Evolutionary conservation across 192 early-diverging fungal genomes (phyloP).

Genomic region (Obelidium mucronatum): DNA sequence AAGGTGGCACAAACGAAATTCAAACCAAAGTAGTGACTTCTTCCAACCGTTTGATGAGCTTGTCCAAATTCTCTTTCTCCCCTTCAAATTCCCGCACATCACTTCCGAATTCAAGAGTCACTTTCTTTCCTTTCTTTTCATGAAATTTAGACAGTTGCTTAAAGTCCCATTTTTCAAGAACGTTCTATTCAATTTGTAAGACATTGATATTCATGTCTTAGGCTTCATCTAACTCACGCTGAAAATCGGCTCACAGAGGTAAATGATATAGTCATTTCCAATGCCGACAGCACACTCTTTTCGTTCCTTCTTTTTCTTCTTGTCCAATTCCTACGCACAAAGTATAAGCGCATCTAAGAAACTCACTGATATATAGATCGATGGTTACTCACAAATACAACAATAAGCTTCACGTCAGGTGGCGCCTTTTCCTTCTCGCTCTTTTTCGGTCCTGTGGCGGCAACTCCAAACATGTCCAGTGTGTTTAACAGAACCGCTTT

Average conservation of each 20-base stretch:
- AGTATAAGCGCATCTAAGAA: slow-evolving; percentile 2
- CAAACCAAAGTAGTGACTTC: slow-evolving; percentile 46
- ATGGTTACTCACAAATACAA: slow-evolving; percentile 39
- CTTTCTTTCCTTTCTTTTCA: slow-evolving; percentile 61
- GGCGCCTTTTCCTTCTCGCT: slow-evolving; percentile 45
- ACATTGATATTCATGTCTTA: background rate
- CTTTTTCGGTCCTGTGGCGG: slow-evolving; percentile 4
- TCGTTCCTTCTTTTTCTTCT: slow-evolving; percentile 67
- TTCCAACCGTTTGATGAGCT: slow-evolving; percentile 39
- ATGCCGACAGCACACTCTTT: slow-evolving; percentile 54
- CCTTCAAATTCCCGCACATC: slow-evolving; percentile 59
- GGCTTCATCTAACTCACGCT: slow-evolving; percentile 4
- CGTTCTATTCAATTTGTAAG: slow-evolving; percentile 22
- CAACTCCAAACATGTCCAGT: slow-evolving; percentile 50
- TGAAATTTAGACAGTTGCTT: slow-evolving; percentile 41
- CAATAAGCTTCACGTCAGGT: slow-evolving; percentile 40
- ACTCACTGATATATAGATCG: too few species aligned
- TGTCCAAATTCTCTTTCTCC: slow-evolving; percentile 54
- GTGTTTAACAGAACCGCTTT: slow-evolving; percentile 51
- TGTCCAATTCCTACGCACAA: slow-evolving; percentile 51
- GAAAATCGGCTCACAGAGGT: slow-evolving; percentile 46
- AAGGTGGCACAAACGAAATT: background rate
- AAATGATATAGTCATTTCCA: slow-evolving; percentile 53
- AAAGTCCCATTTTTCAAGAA: slow-evolving; percentile 53
- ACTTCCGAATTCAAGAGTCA: slow-evolving; percentile 49